Conservation (phyloP, 176 grass and related monocot genomes). For the Hordeum marinum region DNA sequence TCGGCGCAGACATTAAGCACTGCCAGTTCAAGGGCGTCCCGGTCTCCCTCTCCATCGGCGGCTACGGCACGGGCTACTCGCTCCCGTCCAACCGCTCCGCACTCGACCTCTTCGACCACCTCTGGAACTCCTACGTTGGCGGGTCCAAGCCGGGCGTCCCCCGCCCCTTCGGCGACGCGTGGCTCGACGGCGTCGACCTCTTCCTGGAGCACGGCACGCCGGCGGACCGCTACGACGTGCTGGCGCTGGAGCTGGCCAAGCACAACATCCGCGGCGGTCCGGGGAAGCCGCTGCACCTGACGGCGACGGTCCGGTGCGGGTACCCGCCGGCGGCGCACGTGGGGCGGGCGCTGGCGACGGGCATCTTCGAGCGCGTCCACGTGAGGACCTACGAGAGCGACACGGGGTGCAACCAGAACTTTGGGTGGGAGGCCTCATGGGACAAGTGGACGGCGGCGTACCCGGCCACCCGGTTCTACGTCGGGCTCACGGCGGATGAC, state of each 20-base stretch:
- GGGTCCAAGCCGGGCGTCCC: neutral
- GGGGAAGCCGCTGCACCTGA: conserved; percentile 18
- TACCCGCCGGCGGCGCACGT: neutral
- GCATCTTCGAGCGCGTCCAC: conserved; percentile 16
- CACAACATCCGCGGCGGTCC: conserved; percentile 4
- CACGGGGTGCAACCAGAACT: neutral
- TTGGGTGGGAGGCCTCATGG: neutral
- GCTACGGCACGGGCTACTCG: neutral
- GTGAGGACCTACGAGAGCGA: conserved; percentile 14
- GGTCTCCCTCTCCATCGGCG: conserved; percentile 26
- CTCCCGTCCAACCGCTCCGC: neutral
- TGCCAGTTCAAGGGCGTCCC: conserved; percentile 16
- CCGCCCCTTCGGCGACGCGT: conserved; percentile 16
- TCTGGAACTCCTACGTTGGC: conserved; percentile 29
- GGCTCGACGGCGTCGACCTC: conserved; percentile 24
- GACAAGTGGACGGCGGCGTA: neutral
- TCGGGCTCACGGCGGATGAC: neutral
- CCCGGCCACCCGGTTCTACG: neutral
- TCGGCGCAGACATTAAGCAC: conserved; percentile 30
- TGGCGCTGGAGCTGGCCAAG: conserved; percentile 11
- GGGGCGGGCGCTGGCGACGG: neutral
- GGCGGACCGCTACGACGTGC: neutral
- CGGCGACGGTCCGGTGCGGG: conserved; percentile 1
- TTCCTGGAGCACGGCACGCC: conserved; percentile 3
- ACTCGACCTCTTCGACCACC: conserved; percentile 16